These are phyloP conservation scores for Saccharomycopsis schoenii DNA, from an alignment of 805 yeast species.

Conservation along the genomic window DNA sequence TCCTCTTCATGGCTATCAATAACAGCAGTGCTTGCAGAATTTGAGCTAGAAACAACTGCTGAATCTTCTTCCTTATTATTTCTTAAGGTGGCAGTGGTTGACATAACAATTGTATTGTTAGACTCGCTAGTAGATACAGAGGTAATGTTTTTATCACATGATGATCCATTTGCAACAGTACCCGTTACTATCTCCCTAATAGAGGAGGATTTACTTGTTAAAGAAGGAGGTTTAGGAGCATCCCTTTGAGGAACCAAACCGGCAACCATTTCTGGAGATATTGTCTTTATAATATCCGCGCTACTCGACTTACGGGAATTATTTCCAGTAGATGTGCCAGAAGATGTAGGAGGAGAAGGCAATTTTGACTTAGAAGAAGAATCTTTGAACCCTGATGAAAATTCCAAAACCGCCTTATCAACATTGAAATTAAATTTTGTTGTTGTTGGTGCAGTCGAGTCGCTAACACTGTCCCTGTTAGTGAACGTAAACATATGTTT, in stretches of 20 bases:
- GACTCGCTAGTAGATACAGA: not conserved
- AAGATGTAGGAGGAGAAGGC: not conserved
- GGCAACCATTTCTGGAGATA: not conserved
- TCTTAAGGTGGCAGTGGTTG: not conserved
- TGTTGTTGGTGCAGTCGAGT: not conserved
- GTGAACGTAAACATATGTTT: not conserved
- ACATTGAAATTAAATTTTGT: not conserved
- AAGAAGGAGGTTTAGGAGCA: slow-evolving; percentile 21
- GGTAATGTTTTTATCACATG: slow-evolving; percentile 9
- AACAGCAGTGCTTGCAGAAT: not conserved
- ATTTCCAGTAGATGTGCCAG: not conserved
- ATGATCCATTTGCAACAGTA: slow-evolving; percentile 18
- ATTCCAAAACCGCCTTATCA: not conserved
- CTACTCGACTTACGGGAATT: not conserved
- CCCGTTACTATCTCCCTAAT: slow-evolving; percentile 28
- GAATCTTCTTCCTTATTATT: not conserved
- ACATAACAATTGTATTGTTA: not conserved
- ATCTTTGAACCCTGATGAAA: not conserved
- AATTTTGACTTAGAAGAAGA: not conserved
- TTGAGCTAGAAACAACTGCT: not conserved
- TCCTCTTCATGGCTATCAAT: not conserved
- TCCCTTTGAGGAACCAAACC: slow-evolving; percentile 16
- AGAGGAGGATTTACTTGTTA: slow-evolving; percentile 18
- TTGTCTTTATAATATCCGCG: not conserved
- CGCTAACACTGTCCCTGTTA: not conserved